Evolutionary conservation across 2,329 filamentous ascomycete species (phyloP), one percentile per base, ranked within the genome.

Genomic region (Nannizzia gypsea): DNA sequence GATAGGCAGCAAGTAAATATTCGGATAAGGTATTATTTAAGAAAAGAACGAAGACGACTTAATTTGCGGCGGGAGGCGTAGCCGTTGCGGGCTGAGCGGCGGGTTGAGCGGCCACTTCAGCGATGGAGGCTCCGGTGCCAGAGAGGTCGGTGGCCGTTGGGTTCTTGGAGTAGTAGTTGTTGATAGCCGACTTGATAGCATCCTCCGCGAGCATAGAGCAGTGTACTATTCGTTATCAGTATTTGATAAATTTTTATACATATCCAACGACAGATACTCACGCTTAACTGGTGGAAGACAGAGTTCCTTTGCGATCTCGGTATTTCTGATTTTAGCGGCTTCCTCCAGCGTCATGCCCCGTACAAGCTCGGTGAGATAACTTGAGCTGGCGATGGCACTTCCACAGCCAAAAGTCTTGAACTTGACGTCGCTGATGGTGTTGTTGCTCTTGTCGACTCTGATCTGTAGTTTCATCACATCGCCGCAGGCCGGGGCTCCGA

Each of bases 341-440:
- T 99, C 90, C 68, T 99, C 93, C 66, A 99, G 77, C 13, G 87
- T 95, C 92, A 97, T 99, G 63, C 93, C 93, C 64, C 90, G 84
- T 64, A 99, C 91, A 62, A 99, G 80, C 76, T 96, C 90, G 6
- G 93, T 99, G 68, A 99, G 77, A 73, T 99, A 99, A 71, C 88
- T 93, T 62, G 88, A 95, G 64, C 88, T 92, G 48, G 93, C 93
- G 75, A 99, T 99, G 65, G 93, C 93, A 31, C 86, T 90, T 59
- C 91, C 91, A 73, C 91, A 96, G 57, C 91, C 91, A 71, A 96
- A 96, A 0, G 91, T 96, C 85, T 96, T 96, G 83, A 96, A 96
- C 77, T 95, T 93, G 72, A 95, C 91, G 68, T 96, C 92, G 68
- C 85, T 86, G 72, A 96, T 96, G 67, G 85, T 92, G 73, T 93